These are phyloP conservation scores for Helicocarpus griseus DNA, from an alignment of 2,329 filamentous ascomycete genomes.

Conservation along the genomic window DNA sequence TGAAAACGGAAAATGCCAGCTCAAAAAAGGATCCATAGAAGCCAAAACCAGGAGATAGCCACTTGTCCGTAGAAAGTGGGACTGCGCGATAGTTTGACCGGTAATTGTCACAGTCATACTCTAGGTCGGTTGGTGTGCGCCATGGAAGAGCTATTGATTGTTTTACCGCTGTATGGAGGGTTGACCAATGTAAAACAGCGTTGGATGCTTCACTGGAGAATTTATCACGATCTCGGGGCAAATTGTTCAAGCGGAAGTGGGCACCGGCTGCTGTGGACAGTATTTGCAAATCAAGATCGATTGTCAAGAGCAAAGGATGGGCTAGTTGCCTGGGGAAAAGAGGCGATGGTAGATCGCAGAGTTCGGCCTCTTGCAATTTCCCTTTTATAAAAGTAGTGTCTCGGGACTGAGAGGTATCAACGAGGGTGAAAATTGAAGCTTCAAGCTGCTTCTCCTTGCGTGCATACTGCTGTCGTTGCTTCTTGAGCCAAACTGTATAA, in stretches of 20 bases:
- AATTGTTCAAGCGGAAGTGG: not conserved
- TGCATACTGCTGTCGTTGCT: not conserved
- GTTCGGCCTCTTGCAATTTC: not conserved
- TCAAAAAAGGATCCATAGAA: not conserved
- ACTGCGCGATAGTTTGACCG: not conserved
- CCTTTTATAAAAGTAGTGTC: not conserved
- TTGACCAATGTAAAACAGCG: not conserved
- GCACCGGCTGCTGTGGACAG: not conserved
- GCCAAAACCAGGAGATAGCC: not conserved
- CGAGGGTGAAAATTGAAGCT: not conserved
- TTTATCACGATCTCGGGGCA: not conserved
- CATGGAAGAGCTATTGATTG: not conserved
- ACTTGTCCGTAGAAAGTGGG: not conserved
- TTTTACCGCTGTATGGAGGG: not conserved
- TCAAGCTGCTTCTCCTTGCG: not conserved
- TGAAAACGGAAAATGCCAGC: constrained; percentile 2
- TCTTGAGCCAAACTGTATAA: not conserved
- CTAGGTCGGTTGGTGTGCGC: not conserved
- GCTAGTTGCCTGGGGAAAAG: not conserved
- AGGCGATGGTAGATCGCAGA: not conserved
- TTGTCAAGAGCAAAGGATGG: not conserved
- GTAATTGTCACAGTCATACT: not conserved
- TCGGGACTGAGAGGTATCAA: not conserved
- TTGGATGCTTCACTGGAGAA: not conserved
- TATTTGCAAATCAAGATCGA: constrained; percentile 1